Evolutionary conservation across 2,329 filamentous ascomycete genomes (phyloP).

Genomic region (Graphilbum fragrans): DNA sequence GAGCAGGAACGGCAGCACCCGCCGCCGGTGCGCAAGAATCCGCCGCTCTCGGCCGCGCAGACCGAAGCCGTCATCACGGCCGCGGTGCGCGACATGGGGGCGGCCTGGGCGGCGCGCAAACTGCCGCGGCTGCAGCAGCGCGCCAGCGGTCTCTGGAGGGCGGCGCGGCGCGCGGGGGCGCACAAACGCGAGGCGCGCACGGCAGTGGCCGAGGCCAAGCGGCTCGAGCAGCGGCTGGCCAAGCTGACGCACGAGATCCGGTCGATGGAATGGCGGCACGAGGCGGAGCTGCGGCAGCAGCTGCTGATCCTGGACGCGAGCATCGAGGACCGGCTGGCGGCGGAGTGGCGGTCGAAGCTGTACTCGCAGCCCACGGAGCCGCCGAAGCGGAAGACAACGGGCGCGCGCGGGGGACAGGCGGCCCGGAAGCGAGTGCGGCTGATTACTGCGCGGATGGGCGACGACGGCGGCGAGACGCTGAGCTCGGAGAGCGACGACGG

Average conservation of each 20-base stretch:
- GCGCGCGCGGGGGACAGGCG: not conserved
- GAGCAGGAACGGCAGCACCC: constrained; percentile 20
- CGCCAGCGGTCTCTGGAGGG: constrained; percentile 50
- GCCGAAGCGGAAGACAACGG: constrained; percentile 2
- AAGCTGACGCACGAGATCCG: constrained; percentile 41
- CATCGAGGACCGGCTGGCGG: constrained; percentile 46
- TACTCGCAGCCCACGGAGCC: constrained; percentile 23
- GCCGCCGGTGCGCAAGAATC: constrained; percentile 12
- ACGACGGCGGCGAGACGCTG: constrained; percentile 36
- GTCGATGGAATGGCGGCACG: constrained; percentile 36
- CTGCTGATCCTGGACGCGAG: constrained; percentile 51
- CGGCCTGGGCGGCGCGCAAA: constrained; percentile 46
- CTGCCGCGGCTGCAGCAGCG: constrained; percentile 40
- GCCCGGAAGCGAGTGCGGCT: not conserved
- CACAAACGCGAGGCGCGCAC: constrained; percentile 28
- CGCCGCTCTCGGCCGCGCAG: constrained; percentile 27
- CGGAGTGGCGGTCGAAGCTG: constrained; percentile 31
- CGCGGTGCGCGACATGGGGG: constrained; percentile 39
- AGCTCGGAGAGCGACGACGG: constrained; percentile 24
- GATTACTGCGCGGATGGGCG: constrained; percentile 2
- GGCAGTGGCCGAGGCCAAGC: constrained; percentile 28
- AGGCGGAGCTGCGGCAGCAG: constrained; percentile 38
- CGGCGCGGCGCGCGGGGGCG: constrained; percentile 32
- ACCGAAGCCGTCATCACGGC: constrained; percentile 40
- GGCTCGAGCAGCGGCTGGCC: constrained; percentile 38